Evolutionary conservation across 805 yeast genomes (phyloP), one percentile per base, ranked within the genome.

Genomic region (Saccharomycopsis oosterbeekiorum): DNA sequence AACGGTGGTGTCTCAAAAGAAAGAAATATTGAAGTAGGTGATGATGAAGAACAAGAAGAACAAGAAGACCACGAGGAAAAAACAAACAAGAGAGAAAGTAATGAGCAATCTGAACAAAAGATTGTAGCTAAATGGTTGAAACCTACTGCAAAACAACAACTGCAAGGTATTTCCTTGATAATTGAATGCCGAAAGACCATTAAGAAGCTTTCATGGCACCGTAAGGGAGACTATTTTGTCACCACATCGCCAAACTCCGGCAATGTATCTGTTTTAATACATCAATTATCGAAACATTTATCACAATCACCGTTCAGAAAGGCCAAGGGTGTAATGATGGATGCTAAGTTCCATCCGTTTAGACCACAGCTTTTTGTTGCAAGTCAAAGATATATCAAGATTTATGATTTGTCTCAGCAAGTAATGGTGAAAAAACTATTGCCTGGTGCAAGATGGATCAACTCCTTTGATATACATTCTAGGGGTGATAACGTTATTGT

Each of bases 381-480:
- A 68, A 88, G 97, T 11, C 99, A 94, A 77, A 82, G 98, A 70
- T 89, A 91, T 67, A 82, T 94, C 65, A 84, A 97, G 67, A 83
- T 94, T 59, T 94, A 94, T 74, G 97, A 94, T 73, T 80, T 94
- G 68, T 83, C 96, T 34, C 88, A 85, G 69, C 99, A 94, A 77
- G 82, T 81, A 24, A 74, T 94, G 66, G 79, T 88, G 63, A 91
- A 90, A 79, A 89, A 91, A 69, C 78, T 94, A 67, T 75, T 86
- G 77, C 98, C 99, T 1, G 98, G 98, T 69, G 97, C 96, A 1
- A 84, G 97, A 74, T 89, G 97, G 96, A 80, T 94, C 68, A 85
- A 96, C 19, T 80, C 85, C 67, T 85, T 94, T 70, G 98, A 92
- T 71, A 86, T 94, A 58, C 98, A 94, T 73, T 97, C 98, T 62